These are phyloP conservation scores for Trichoderma sp. DNA, from an alignment of 2,329 filamentous ascomycete species.

Conservation along the genomic window DNA sequence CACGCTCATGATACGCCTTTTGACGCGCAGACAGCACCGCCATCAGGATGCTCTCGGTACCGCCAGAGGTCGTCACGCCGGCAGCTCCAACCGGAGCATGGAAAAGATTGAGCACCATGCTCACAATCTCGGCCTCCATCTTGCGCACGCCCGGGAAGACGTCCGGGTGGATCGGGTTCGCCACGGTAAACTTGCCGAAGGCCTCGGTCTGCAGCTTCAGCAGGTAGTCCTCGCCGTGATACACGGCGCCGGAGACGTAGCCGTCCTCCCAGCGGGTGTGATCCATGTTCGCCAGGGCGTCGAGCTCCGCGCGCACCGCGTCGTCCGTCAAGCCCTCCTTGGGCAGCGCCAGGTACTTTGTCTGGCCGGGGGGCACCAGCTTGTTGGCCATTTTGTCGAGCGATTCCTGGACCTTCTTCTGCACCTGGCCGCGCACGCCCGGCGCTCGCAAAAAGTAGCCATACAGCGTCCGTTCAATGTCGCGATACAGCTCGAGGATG, in stretches of 20 bases:
- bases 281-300: conserved; percentile 78
- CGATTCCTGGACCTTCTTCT: conserved; percentile 79
- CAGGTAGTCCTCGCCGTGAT: conserved; percentile 85
- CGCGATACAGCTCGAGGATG: conserved; percentile 70
- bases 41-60: conserved; percentile 96
- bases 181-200: conserved; percentile 90
- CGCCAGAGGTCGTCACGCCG: conserved; percentile 87
- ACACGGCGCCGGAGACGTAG: conserved; percentile 90
- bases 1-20: conserved; percentile 81
- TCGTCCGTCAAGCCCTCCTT: conserved; percentile 82
- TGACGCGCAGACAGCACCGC: conserved; percentile 88
- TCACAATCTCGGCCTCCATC: conserved; percentile 98
- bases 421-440: conserved; percentile 82
- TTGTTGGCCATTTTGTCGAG: conserved; percentile 81
- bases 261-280: conserved; percentile 98
- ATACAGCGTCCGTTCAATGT: conserved; percentile 73
- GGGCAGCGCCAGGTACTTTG: conserved; percentile 74
- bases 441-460: conserved; percentile 84
- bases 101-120: conserved; percentile 91
- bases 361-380: conserved; percentile 73
- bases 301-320: conserved; percentile 76
- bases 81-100: conserved; percentile 83
- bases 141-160: conserved; percentile 97
- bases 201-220: conserved; percentile 86
- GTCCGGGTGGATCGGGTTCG: conserved; percentile 96